Base-by-base conservation (phyloP, 768 basidiomycete genomes). In the Peribolospora kevripleyi region DNA sequence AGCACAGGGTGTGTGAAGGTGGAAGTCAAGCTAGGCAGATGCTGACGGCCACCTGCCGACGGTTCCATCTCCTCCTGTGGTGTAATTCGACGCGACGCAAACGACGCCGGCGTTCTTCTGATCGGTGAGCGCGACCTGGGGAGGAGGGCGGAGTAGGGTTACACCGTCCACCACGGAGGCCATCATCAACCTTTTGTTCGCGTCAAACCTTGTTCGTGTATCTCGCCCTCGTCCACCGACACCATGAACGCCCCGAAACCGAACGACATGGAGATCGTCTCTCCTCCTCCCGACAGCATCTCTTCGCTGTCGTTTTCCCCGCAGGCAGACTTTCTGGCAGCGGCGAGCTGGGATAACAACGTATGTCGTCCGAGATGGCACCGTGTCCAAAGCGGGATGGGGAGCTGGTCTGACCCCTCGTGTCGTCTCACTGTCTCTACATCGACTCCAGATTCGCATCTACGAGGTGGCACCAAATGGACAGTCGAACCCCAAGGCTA, bases 331-430 rank as follows among this genome's bases (percentile, higher is more conserved):
- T 83, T 84, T 64, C 74, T 97, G 37, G 87, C 90, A 7, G 88
- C 90, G 9, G 87, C 79, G 54, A 82, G 81, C 61, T 97, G 91
- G 91, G 83, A 84, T 64, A 88, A 86, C 65, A 84, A 84, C 68
- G 88, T 87, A 60, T 47, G 77, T 68, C 38, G 5, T n/a, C 49
- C 5, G n/a, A 36, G 8, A 25, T 4, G 25, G 25, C 25, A 25
- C 25, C 25, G 10, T 7, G 10, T 7, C 36, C 11, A 3, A 39
- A 46, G 3, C 41, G 11, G 6, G 7, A 7, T 38, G 7, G 39
- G 51, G 38, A 36, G 51, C 6, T 37, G 51, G 5, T 37, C 39
- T 7, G 43, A 37, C 51, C 10, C n/a, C 11, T 5, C 6, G 14
- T 11, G 7, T 10, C 14, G 50, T 38, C 10, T 51, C 7, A 36